Evolutionary conservation across 2,329 filamentous ascomycete genomes (phyloP).

Genomic region (Monosporascus cannonballus): DNA sequence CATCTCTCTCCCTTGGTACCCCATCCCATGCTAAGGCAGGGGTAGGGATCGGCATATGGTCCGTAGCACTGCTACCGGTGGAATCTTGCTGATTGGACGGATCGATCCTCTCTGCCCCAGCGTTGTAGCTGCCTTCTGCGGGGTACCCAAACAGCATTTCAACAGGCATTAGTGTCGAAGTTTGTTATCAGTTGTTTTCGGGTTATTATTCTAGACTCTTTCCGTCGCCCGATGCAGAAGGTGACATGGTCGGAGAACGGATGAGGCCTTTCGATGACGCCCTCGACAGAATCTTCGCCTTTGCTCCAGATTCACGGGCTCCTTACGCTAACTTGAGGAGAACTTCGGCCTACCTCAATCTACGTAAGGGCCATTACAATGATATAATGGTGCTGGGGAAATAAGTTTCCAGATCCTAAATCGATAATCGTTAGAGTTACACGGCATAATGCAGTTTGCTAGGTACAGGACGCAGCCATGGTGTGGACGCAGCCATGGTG

Average conservation of each 20-base stretch:
- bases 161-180: not conserved
- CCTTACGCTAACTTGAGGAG: too few species aligned
- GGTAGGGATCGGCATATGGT: not conserved
- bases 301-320: too few species aligned
- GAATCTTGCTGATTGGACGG: not conserved
- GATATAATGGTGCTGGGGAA: too few species aligned
- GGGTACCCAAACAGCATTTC: not conserved
- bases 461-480: too few species aligned
- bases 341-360: too few species aligned
- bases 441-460: too few species aligned
- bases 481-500: too few species aligned
- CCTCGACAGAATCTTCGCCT: too few species aligned
- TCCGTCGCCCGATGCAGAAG: not conserved
- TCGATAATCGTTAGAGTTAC: too few species aligned
- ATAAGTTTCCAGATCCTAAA: too few species aligned
- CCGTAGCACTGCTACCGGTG: not conserved
- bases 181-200: not conserved
- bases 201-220: not conserved
- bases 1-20: too few species aligned
- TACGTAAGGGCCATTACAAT: too few species aligned
- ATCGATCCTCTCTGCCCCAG: not conserved
- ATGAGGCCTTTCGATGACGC: not conserved
- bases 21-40: not conserved
- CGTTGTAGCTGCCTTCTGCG: not conserved
- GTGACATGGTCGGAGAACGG: not conserved